phyloP scores from a whole-genome alignment of 768 basidiomycete species.

The Glaciozyma martinii region DNA sequence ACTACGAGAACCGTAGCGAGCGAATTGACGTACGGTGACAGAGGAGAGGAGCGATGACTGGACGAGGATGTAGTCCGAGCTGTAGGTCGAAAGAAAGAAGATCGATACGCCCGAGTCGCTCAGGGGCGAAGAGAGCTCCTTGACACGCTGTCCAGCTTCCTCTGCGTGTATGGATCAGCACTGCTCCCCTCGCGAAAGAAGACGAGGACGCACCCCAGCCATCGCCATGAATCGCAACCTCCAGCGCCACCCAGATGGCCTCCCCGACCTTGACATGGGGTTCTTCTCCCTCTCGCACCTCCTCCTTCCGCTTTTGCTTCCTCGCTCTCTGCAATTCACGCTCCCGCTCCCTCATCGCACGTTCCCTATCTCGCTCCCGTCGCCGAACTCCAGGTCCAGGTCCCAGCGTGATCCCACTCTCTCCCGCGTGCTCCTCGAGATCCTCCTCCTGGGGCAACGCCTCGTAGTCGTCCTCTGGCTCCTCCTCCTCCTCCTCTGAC shows the following conservation, averaged over 20 bases:
- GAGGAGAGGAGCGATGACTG: slow-evolving; percentile 52
- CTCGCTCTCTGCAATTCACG: neutral
- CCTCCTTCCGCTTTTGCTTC: neutral
- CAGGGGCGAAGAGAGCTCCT: slow-evolving; percentile 65
- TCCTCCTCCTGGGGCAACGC: neutral
- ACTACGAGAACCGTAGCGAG: neutral
- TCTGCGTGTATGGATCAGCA: neutral
- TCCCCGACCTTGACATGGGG: slow-evolving; percentile 42
- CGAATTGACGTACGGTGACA: slow-evolving; percentile 1
- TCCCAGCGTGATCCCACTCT: slow-evolving; percentile 3
- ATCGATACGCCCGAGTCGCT: slow-evolving; percentile 71
- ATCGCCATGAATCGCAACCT: slow-evolving; percentile 71
- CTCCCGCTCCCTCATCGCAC: neutral
- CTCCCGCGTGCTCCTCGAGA: slow-evolving; percentile 33
- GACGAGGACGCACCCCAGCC: slow-evolving; percentile 49
- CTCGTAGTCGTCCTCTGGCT: neutral
- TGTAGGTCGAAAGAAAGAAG: slow-evolving; percentile 71
- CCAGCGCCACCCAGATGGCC: slow-evolving; percentile 68
- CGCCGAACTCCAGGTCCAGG: neutral
- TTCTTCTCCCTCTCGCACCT: neutral
- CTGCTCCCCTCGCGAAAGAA: no score
- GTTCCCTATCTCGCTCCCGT: neutral
- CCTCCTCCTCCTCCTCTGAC: neutral
- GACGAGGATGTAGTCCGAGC: slow-evolving; percentile 71
- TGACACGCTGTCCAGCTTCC: slow-evolving; percentile 60